phyloP scores from a whole-genome alignment of 2,329 filamentous ascomycete genomes.

The Nemania bipapillata region DNA sequence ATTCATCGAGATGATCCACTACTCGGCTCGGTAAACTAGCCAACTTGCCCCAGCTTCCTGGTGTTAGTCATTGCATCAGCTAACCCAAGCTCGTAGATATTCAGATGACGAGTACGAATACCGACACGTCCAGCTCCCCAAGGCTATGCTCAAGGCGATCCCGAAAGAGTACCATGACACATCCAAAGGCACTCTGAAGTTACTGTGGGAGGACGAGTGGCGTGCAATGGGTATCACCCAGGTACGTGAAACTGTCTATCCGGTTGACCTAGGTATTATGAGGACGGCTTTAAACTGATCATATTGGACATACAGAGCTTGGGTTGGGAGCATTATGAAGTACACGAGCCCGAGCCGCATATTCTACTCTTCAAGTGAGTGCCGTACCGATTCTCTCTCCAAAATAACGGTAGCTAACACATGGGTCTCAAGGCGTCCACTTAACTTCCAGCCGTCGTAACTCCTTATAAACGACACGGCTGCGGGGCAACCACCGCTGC shows the following conservation, averaged over 20 bases:
- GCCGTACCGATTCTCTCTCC: slow-evolving; percentile 6
- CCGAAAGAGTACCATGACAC: slow-evolving; percentile 94
- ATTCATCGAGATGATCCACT: slow-evolving; percentile 93
- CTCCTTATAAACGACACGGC: slow-evolving; percentile 49
- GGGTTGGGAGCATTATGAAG: slow-evolving; percentile 99
- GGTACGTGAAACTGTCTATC: slow-evolving; percentile 62
- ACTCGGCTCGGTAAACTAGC: slow-evolving; percentile 80
- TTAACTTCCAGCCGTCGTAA: slow-evolving; percentile 82
- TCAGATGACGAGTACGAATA: slow-evolving; percentile 94
- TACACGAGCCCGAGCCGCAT: slow-evolving; percentile 97
- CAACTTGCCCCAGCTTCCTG: not conserved
- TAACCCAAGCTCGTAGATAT: slow-evolving; percentile 69
- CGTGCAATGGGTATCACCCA: slow-evolving; percentile 95
- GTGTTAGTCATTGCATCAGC: not conserved
- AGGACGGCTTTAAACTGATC: slow-evolving; percentile 20
- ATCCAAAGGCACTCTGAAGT: slow-evolving; percentile 88
- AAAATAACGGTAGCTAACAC: slow-evolving; percentile 26
- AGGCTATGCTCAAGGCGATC: slow-evolving; percentile 97
- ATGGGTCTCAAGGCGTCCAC: slow-evolving; percentile 70
- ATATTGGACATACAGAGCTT: slow-evolving; percentile 73
- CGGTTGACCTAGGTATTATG: not conserved
- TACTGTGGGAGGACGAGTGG: slow-evolving; percentile 99
- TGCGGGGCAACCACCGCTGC: slow-evolving; percentile 32
- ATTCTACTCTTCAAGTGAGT: slow-evolving; percentile 98
- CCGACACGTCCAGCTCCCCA: slow-evolving; percentile 95